Conservation (phyloP, 257 asterid genomes). For the Misopates orontium region DNA sequence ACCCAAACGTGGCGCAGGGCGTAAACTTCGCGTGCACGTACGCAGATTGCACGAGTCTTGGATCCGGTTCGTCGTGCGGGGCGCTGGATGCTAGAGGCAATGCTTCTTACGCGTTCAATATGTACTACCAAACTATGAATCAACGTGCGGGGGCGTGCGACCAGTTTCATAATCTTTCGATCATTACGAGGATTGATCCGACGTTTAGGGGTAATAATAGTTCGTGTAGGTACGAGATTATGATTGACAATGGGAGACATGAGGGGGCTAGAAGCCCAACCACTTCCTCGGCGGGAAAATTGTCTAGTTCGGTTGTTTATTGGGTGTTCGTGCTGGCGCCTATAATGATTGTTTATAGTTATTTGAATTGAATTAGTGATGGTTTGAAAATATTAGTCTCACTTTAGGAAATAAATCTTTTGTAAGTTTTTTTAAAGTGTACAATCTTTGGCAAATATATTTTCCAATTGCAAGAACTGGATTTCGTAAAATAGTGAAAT, state of each 20-base stretch:
- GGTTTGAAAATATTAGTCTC: not conserved
- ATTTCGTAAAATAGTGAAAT: too few relatives aligned
- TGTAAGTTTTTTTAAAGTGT: too few relatives aligned
- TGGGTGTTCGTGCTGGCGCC: slow-evolving; percentile 15
- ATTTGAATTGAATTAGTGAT: not conserved
- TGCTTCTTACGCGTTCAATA: slow-evolving; percentile 83
- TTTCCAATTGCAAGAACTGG: too few relatives aligned
- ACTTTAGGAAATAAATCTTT: too few relatives aligned
- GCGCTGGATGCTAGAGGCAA: slow-evolving; percentile 51
- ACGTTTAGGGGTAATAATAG: slow-evolving; percentile 28
- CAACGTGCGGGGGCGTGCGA: slow-evolving; percentile 78
- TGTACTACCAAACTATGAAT: slow-evolving; percentile 73
- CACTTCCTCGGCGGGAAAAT: slow-evolving; percentile 39
- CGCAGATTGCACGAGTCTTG: slow-evolving; percentile 93
- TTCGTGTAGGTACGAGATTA: slow-evolving; percentile 68
- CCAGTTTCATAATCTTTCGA: slow-evolving; percentile 52
- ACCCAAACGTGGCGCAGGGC: slow-evolving; percentile 49
- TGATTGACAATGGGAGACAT: slow-evolving; percentile 67
- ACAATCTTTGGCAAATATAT: too few relatives aligned
- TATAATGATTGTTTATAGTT: slow-evolving; percentile 17
- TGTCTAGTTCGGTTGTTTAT: slow-evolving; percentile 14
- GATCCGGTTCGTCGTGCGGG: slow-evolving; percentile 79
- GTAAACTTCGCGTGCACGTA: slow-evolving; percentile 59
- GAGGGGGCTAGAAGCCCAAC: slow-evolving; percentile 39
- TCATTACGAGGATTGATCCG: slow-evolving; percentile 68